Conservation (phyloP, 2,329 filamentous ascomycete species). For the Zalaria obscura region DNA sequence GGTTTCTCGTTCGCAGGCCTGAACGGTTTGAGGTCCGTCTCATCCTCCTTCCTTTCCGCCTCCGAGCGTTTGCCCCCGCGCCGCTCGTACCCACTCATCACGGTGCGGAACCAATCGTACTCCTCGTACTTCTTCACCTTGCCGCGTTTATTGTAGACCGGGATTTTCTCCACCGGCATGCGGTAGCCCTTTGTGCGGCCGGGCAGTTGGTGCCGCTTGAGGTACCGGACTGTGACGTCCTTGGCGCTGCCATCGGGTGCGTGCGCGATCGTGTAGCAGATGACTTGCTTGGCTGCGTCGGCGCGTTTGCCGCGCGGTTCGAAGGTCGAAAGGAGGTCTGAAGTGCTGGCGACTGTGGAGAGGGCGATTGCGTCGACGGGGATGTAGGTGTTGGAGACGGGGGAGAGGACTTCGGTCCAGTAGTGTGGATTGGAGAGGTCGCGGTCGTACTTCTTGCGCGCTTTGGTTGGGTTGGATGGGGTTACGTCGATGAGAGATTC, state of each 20-base stretch:
- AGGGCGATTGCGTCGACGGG: slow-evolving; percentile 62
- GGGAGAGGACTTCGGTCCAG: slow-evolving; percentile 83
- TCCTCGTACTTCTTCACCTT: slow-evolving; percentile 64
- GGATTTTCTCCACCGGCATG: slow-evolving; percentile 64
- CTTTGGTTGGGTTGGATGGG: slow-evolving; percentile 26
- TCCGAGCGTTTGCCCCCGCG: slow-evolving; percentile 43
- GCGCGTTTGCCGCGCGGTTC: slow-evolving; percentile 74
- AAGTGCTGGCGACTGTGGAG: slow-evolving; percentile 55
- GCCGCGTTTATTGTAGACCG: slow-evolving; percentile 62
- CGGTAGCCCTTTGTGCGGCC: slow-evolving; percentile 81
- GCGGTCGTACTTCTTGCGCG: slow-evolving; percentile 44
- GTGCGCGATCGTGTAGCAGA: slow-evolving; percentile 77
- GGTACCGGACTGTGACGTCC: slow-evolving; percentile 83
- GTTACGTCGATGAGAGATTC: slow-evolving; percentile 44
- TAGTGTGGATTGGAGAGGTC: slow-evolving; percentile 79
- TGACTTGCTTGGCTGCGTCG: slow-evolving; percentile 75
- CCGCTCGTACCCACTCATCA: slow-evolving; percentile 59
- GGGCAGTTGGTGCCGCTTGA: slow-evolving; percentile 68
- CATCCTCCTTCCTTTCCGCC: slow-evolving; percentile 67
- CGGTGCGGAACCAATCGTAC: slow-evolving; percentile 77
- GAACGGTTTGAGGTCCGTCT: slow-evolving; percentile 58
- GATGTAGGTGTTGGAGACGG: slow-evolving; percentile 63
- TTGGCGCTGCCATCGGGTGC: slow-evolving; percentile 79
- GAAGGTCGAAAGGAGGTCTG: slow-evolving; percentile 58
- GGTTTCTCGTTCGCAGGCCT: slow-evolving; percentile 45